A percentile compares a stretch with the other conserved stretches of the same genome.
Evolutionary conservation across 257 asterid species (phyloP).

Genomic region (Paulownia fortunei): DNA sequence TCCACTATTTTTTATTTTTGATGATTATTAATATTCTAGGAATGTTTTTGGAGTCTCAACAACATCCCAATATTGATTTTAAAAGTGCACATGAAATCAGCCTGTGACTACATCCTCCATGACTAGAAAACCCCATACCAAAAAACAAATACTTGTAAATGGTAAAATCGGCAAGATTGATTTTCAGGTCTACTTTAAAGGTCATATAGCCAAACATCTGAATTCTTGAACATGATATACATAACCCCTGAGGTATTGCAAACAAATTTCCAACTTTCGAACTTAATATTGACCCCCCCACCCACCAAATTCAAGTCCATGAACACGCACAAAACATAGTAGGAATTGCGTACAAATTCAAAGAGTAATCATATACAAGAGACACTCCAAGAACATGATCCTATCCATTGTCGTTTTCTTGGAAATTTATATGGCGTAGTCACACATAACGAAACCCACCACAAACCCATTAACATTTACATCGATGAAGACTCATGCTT

Average conservation of each 20-base stretch:
- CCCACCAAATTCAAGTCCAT: background rate
- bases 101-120: background rate
- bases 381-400: background rate
- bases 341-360: background rate
- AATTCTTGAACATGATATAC: background rate
- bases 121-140: background rate
- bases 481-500: conserved; percentile 35
- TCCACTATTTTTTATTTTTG: background rate
- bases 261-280: background rate
- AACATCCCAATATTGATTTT: background rate
- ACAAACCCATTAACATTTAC: conserved; percentile 18
- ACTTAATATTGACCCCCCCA: background rate
- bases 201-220: background rate
- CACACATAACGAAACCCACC: conserved; percentile 4
- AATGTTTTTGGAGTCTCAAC: background rate
- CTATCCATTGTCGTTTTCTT: background rate
- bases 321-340: conserved; percentile 2
- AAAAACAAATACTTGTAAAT: background rate
- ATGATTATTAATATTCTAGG: background rate
- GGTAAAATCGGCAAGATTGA: background rate
- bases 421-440: background rate
- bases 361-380: background rate
- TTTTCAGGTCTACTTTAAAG: background rate
- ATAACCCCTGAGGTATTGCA: background rate
- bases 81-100: background rate